phyloP scores from a whole-genome alignment of 2,329 filamentous ascomycete species.

The Neophaeococcomyces aloes region DNA sequence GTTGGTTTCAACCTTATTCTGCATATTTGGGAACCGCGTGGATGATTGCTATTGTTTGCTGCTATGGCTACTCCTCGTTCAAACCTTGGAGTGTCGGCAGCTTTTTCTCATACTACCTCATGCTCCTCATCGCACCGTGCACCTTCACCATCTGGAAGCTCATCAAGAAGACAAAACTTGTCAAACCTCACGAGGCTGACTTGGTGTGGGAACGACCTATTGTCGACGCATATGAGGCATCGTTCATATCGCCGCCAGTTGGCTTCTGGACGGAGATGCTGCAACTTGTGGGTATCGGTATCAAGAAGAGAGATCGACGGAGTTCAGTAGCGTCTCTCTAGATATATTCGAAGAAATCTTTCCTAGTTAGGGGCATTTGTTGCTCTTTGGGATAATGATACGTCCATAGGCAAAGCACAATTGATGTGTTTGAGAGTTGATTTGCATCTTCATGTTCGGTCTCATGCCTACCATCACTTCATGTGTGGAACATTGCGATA shows the following conservation, averaged over 20 bases:
- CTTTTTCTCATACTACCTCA: slow-evolving; percentile 56
- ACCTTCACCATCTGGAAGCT: slow-evolving; percentile 55
- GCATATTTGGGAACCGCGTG: slow-evolving; percentile 4
- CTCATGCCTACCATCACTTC: no score
- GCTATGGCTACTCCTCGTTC: slow-evolving; percentile 44
- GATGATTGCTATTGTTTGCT: slow-evolving; percentile 37
- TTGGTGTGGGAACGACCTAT: slow-evolving; percentile 49
- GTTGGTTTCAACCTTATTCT: slow-evolving; percentile 48
- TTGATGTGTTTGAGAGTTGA: not conserved
- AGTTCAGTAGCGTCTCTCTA: not conserved
- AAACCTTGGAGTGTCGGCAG: slow-evolving; percentile 52
- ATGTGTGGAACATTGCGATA: no score
- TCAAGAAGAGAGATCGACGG: slow-evolving; percentile 1
- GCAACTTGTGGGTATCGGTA: slow-evolving; percentile 13
- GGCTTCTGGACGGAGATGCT: slow-evolving; percentile 20
- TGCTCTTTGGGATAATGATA: no score
- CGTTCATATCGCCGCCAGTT: slow-evolving; percentile 39
- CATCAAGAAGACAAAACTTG: slow-evolving; percentile 47
- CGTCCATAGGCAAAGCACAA: no score
- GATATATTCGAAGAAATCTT: not conserved
- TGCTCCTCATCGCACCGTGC: slow-evolving; percentile 45
- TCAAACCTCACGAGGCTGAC: slow-evolving; percentile 46
- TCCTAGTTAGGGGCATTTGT: not conserved
- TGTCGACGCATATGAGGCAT: slow-evolving; percentile 48
- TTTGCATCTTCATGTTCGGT: no score